Percentiles rank a stretch among this genome's conserved stretches.
Evolutionary conservation across 495 filamentous ascomycete genomes (phyloP).

Genomic region (Melanomma pulvis-pyrius): DNA sequence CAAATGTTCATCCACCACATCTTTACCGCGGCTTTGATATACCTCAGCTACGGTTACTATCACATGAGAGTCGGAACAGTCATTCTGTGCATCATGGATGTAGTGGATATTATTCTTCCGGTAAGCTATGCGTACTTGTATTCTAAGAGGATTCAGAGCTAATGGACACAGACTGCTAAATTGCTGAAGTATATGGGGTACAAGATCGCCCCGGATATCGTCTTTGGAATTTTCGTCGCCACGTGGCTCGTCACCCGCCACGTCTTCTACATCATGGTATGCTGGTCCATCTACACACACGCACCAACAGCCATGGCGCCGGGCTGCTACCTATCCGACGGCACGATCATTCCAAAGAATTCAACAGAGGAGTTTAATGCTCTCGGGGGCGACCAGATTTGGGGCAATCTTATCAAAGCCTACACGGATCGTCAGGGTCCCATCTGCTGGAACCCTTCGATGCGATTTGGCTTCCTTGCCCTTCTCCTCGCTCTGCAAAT

Average conservation of each 20-base stretch:
- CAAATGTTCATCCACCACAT: slow-evolving; percentile 97
- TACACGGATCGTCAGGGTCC: slow-evolving; percentile 68
- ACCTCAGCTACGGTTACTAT: slow-evolving; percentile 78
- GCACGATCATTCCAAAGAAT: slow-evolving; percentile 56
- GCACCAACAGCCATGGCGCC: slow-evolving; percentile 61
- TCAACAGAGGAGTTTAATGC: slow-evolving; percentile 48
- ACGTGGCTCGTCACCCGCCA: slow-evolving; percentile 86
- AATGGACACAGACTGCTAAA: slow-evolving; percentile 73
- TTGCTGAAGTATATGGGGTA: slow-evolving; percentile 86
- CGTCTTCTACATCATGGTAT: slow-evolving; percentile 73
- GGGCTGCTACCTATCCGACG: slow-evolving; percentile 70
- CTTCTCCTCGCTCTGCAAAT: slow-evolving; percentile 77
- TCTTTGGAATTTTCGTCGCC: slow-evolving; percentile 84
- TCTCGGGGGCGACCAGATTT: slow-evolving; percentile 58
- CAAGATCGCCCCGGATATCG: slow-evolving; percentile 73
- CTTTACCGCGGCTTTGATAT: slow-evolving; percentile 79
- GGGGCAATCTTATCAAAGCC: slow-evolving; percentile 66
- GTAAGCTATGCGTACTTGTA: slow-evolving; percentile 56
- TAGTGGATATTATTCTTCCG: slow-evolving; percentile 84
- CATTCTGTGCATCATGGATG: slow-evolving; percentile 89
- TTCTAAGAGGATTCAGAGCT: slow-evolving; percentile 6
- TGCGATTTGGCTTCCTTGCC: slow-evolving; percentile 75
- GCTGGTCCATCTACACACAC: slow-evolving; percentile 79
- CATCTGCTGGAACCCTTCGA: slow-evolving; percentile 72
- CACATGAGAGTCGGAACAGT: slow-evolving; percentile 85